Evolutionary conservation across 305 asterid genomes (phyloP).

Genomic region (Solanum chacoense): DNA sequence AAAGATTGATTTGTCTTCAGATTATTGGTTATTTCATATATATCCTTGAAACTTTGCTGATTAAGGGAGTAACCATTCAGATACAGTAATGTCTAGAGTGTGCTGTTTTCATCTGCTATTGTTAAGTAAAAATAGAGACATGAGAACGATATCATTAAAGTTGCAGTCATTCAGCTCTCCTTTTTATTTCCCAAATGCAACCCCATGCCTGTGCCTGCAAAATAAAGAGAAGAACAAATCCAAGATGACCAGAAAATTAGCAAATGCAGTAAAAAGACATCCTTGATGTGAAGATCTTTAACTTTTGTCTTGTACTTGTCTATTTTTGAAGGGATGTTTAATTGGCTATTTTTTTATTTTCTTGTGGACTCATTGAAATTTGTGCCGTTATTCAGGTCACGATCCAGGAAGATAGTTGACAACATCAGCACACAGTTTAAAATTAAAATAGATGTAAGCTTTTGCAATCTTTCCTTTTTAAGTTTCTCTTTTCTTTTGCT

Average conservation of each 20-base stretch:
- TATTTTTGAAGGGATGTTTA: not conserved
- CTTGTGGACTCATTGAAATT: not conserved
- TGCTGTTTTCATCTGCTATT: not conserved
- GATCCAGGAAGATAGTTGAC: slow-evolving; percentile 55
- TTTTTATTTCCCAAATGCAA: not conserved
- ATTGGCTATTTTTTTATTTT: not conserved
- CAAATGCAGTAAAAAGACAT: not conserved
- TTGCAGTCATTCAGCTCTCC: not conserved
- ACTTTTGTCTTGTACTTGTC: not conserved
- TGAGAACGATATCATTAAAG: not conserved
- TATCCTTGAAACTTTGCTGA: not conserved
- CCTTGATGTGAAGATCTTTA: not conserved
- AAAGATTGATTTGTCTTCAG: not conserved
- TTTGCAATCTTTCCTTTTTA: not conserved
- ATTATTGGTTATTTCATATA: not conserved
- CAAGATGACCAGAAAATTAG: not conserved
- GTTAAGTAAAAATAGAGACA: not conserved
- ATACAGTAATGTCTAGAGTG: not conserved
- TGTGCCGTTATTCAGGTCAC: slow-evolving; percentile 36
- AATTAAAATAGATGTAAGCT: slow-evolving; percentile 60
- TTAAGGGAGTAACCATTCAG: not conserved
- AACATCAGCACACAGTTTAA: slow-evolving; percentile 48
- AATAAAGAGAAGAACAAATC: not conserved
- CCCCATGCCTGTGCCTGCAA: not conserved
- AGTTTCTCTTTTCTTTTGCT: not conserved